Evolutionary conservation across 164 flowering plant genomes (phyloP).

Genomic region (Vitis rotundifolia): DNA sequence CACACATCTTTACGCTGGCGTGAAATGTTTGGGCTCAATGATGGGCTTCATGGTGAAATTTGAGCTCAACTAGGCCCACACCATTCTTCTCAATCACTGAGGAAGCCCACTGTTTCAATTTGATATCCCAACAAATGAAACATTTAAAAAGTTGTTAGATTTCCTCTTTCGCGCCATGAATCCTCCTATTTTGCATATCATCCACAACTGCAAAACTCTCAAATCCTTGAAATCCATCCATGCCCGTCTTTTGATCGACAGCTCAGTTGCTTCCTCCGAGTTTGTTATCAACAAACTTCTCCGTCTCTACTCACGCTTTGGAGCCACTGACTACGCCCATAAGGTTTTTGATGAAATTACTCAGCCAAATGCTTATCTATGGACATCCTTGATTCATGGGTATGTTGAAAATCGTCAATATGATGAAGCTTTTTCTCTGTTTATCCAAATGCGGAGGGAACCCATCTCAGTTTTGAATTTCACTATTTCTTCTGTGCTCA

Average conservation of each 20-base stretch:
- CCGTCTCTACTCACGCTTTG: conserved; percentile 23
- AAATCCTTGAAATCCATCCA: conserved; percentile 31
- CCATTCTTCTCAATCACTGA: no score
- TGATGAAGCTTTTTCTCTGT: conserved; percentile 25
- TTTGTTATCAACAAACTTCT: conserved; percentile 31
- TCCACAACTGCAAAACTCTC: conserved; percentile 22
- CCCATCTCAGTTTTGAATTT: conserved; percentile 29
- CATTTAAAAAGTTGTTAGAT: neutral
- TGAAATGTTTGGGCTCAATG: no score
- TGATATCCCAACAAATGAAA: neutral
- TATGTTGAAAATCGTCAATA: conserved; percentile 25
- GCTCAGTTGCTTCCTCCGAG: conserved; percentile 21
- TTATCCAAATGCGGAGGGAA: conserved; percentile 21
- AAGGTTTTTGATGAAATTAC: conserved; percentile 37
- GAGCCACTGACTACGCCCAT: conserved; percentile 23
- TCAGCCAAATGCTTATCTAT: conserved; percentile 35
- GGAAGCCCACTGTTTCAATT: no score
- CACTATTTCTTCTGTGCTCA: conserved; percentile 33
- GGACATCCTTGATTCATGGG: conserved; percentile 45
- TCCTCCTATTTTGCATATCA: conserved; percentile 14
- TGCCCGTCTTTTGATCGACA: conserved; percentile 25
- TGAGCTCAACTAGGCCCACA: no score
- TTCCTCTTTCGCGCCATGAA: conserved; percentile 33
- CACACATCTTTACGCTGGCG: no score
- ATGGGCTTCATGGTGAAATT: no score